Conservation (phyloP, 805 yeast genomes). For the Pichia cephalocereana region DNA sequence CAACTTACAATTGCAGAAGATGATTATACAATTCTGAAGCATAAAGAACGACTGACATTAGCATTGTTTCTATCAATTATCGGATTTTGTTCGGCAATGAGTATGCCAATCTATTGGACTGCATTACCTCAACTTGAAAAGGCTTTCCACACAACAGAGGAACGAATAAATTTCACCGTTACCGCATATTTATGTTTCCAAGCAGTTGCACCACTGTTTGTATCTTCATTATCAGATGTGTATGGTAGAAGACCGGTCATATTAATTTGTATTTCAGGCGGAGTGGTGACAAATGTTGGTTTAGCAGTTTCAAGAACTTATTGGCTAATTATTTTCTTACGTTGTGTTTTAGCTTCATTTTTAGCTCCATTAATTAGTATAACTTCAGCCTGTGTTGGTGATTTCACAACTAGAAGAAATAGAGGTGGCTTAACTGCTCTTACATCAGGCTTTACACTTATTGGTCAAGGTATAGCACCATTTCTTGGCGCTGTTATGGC, state of each 20-base stretch:
- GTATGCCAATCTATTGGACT: conserved; percentile 76
- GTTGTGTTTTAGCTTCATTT: conserved; percentile 73
- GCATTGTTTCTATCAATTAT: conserved; percentile 33
- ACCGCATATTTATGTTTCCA: conserved; percentile 71
- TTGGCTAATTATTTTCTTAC: conserved; percentile 52
- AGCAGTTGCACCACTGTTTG: conserved; percentile 64
- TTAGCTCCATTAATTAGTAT: conserved; percentile 70
- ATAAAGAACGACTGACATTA: conserved; percentile 32
- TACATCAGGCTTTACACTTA: conserved; percentile 51
- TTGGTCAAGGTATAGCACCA: conserved; percentile 77
- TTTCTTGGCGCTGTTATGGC: conserved; percentile 51
- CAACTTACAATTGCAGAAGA: conserved; percentile 1
- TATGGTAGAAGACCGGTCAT: conserved; percentile 67
- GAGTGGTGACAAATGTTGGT: conserved; percentile 55
- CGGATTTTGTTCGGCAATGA: conserved; percentile 61
- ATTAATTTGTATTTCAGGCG: conserved; percentile 43
- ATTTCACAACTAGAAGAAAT: conserved; percentile 51
- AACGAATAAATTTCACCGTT: conserved; percentile 57
- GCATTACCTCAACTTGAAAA: conserved; percentile 51
- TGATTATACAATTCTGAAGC: conserved; percentile 37
- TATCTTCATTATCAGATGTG: conserved; percentile 60
- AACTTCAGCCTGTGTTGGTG: conserved; percentile 64
- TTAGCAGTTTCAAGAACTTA: conserved; percentile 50
- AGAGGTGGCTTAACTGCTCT: conserved; percentile 68
- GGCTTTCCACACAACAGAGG: conserved; percentile 47